These are phyloP conservation scores for Striga hermonthica DNA, from an alignment of 305 asterid genomes.

Conservation along the genomic window DNA sequence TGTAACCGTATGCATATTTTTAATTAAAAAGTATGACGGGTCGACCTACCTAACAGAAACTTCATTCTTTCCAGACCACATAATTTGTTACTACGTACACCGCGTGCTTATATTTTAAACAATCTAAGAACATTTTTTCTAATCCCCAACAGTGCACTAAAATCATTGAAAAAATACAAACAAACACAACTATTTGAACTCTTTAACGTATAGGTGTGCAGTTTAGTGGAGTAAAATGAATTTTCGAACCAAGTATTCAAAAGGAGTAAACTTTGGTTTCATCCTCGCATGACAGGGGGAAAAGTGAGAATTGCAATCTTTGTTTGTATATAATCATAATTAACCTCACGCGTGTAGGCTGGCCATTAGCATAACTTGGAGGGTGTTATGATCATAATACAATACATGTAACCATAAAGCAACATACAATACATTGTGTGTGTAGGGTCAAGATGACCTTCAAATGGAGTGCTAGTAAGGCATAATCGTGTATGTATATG, in stretches of 20 bases:
- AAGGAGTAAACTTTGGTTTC: background rate
- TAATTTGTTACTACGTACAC: no score
- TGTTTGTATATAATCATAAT: conserved; percentile 13
- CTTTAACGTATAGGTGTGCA: no score
- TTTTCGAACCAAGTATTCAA: background rate
- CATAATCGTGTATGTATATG: conserved; percentile 35
- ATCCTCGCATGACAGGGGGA: background rate
- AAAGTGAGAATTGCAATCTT: background rate
- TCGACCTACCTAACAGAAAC: no score
- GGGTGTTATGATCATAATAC: conserved; percentile 32
- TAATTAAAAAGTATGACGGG: no score
- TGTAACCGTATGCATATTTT: no score
- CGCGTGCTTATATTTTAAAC: no score
- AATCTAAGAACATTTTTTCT: no score
- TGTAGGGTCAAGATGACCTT: conserved; percentile 35
- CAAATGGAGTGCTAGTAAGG: conserved; percentile 31
- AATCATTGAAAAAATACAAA: no score
- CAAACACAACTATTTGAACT: no score
- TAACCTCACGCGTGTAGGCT: conserved; percentile 42
- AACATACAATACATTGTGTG: conserved; percentile 38
- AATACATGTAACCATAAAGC: conserved; percentile 40
- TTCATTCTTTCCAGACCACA: no score
- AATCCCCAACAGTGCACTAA: no score
- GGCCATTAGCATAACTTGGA: conserved; percentile 39
- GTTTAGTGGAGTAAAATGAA: no score